A percentile compares a stretch with the other conserved stretches of the same genome.
Conservation (phyloP, 179 eudicot species). For the Vitellaria paradoxa region DNA sequence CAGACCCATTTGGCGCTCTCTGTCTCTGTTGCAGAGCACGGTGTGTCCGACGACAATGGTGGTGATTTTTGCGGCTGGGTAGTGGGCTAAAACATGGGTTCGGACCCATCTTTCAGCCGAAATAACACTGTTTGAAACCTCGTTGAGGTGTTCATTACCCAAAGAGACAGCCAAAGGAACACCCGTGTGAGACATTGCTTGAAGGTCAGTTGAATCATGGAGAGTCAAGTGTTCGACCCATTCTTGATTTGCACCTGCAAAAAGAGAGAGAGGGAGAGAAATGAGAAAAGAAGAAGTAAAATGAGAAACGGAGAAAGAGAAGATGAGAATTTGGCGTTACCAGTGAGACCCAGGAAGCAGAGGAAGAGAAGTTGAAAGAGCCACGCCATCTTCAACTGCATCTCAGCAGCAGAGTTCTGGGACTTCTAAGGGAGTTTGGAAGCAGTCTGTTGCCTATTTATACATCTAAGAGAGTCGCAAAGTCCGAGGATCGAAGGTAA, state of each 20-base stretch:
- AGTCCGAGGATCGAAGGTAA: neutral
- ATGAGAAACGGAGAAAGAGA: too few relatives aligned
- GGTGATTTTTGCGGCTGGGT: conserved; percentile 54
- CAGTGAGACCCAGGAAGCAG: conserved; percentile 22
- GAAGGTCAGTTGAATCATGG: conserved; percentile 14
- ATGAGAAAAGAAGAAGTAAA: neutral
- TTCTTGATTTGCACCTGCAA: conserved; percentile 41
- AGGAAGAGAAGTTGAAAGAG: conserved; percentile 21
- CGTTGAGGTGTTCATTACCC: conserved; percentile 29
- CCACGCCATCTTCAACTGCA: conserved; percentile 23
- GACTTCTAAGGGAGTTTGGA: too few relatives aligned
- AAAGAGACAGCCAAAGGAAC: conserved; percentile 44
- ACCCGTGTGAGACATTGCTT: conserved; percentile 10
- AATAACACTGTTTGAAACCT: conserved; percentile 49
- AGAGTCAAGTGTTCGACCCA: conserved; percentile 34
- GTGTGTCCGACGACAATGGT: conserved; percentile 63
- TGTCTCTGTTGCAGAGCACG: conserved; percentile 46
- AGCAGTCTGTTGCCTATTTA: neutral
- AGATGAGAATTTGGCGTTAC: conserved; percentile 13
- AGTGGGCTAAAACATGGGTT: conserved; percentile 42
- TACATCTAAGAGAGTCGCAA: too few relatives aligned
- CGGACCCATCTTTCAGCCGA: conserved; percentile 67
- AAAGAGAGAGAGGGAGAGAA: conserved; percentile 3
- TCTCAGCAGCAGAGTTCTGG: neutral
- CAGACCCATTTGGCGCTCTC: conserved; percentile 17